phyloP scores from a whole-genome alignment of 176 grass and related monocot species.

The Avena atlantica region DNA sequence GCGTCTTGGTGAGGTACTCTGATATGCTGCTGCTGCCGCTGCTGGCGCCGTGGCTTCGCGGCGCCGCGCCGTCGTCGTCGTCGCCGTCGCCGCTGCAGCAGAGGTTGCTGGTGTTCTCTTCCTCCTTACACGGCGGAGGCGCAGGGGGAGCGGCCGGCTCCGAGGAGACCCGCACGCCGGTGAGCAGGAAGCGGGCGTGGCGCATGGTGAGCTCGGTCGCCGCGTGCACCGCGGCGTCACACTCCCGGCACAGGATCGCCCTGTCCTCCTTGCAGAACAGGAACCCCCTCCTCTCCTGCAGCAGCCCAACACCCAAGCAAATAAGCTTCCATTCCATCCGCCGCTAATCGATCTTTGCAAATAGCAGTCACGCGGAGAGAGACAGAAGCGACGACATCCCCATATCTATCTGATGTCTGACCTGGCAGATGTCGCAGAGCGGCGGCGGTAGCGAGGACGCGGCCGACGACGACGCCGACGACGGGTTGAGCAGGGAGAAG shows the following conservation, averaged over 20 bases:
- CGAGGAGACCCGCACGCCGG: constrained; percentile 79
- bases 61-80: not conserved
- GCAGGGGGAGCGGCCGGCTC: constrained; percentile 54
- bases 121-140: constrained; percentile 20
- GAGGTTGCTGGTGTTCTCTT: constrained; percentile 49
- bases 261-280: constrained; percentile 98
- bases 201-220: constrained; percentile 73
- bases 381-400: not conserved
- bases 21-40: constrained; percentile 88
- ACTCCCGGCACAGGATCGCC: constrained; percentile 93
- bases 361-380: not conserved
- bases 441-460: constrained; percentile 36
- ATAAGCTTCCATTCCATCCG: not conserved
- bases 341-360: too few species aligned
- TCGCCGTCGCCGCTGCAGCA: constrained; percentile 43
- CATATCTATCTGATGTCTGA: constrained; percentile 7
- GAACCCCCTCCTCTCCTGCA: constrained; percentile 82
- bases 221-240: constrained; percentile 77
- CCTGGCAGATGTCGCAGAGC: constrained; percentile 94
- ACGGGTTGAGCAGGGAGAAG: constrained; percentile 65
- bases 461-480: not conserved
- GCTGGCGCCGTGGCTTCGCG: constrained; percentile 43
- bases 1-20: constrained; percentile 92
- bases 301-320: too few species aligned
- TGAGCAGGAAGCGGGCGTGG: constrained; percentile 82